Evolutionary conservation across 73 alveolate genomes (phyloP).

Genomic region (Stentor coeruleus): DNA sequence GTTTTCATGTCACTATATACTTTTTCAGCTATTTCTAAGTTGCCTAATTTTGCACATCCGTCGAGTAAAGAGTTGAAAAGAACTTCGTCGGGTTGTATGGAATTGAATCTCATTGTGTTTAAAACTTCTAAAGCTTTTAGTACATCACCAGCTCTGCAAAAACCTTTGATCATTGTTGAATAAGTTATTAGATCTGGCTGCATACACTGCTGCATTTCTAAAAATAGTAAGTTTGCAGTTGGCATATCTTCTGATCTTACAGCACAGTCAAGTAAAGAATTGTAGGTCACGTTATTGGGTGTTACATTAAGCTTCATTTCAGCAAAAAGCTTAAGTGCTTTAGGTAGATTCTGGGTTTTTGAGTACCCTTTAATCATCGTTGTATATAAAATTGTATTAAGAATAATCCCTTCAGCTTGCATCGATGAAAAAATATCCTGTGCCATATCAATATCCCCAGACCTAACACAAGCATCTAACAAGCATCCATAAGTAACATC

Average conservation of each 20-base stretch:
- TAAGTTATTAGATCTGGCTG: constrained; percentile 86
- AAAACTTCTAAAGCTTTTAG: constrained; percentile 68
- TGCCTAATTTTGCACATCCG: constrained; percentile 89
- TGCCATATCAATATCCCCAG: constrained; percentile 73
- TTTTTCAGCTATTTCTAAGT: constrained; percentile 77
- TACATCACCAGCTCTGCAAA: constrained; percentile 67
- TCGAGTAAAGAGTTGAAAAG: constrained; percentile 81
- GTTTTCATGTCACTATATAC: constrained; percentile 69
- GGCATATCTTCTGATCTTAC: constrained; percentile 61
- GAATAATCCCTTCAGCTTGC: constrained; percentile 68
- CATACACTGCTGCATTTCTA: constrained; percentile 64
- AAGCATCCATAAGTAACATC: constrained; percentile 88
- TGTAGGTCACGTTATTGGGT: constrained; percentile 86
- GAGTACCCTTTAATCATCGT: constrained; percentile 88
- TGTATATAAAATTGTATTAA: constrained; percentile 81
- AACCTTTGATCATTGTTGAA: constrained; percentile 88
- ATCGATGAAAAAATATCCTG: constrained; percentile 68
- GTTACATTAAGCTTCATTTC: constrained; percentile 68
- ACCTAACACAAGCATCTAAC: constrained; percentile 86
- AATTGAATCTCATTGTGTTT: constrained; percentile 48
- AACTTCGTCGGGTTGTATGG: constrained; percentile 80
- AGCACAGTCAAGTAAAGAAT: constrained; percentile 84
- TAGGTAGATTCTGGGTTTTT: constrained; percentile 56
- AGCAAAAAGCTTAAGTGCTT: constrained; percentile 68
- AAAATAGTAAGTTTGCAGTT: constrained; percentile 72